Evolutionary conservation across 1,284 basidiomycete species (phyloP).

Genomic region (Leccinum insigne): DNA sequence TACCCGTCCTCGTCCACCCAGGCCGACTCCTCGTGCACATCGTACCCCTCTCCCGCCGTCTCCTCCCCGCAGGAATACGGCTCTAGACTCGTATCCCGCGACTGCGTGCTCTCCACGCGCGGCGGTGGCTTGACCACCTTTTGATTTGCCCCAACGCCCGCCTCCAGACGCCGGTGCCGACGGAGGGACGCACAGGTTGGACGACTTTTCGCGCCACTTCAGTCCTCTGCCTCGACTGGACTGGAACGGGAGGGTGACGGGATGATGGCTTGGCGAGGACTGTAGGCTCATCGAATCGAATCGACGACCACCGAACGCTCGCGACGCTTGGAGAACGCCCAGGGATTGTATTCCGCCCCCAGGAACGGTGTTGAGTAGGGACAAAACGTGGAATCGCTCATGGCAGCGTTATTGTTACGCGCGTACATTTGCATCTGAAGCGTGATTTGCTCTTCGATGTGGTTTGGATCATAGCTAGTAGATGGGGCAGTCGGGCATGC

Average conservation of each 20-base stretch:
- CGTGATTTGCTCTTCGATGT: slow-evolving; percentile 66
- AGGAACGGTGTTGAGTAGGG: slow-evolving; percentile 72
- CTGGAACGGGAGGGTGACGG: slow-evolving; percentile 55
- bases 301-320: slow-evolving; percentile 39
- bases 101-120: slow-evolving; percentile 77
- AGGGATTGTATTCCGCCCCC: slow-evolving; percentile 58
- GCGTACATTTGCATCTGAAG: slow-evolving; percentile 77
- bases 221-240: slow-evolving; percentile 35
- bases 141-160: slow-evolving; percentile 13
- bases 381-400: slow-evolving; percentile 71
- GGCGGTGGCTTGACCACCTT: slow-evolving; percentile 57
- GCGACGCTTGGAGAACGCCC: slow-evolving; percentile 60
- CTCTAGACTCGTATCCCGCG: slow-evolving; percentile 76
- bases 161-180: slow-evolving; percentile 15
- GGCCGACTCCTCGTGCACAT: slow-evolving; percentile 38
- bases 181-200: slow-evolving; percentile 35
- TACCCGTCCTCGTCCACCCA: slow-evolving; percentile 40
- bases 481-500: slow-evolving; percentile 43
- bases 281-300: slow-evolving; percentile 55
- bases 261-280: slow-evolving; percentile 76
- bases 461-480: slow-evolving; percentile 49
- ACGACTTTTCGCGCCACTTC: slow-evolving; percentile 38
- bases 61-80: slow-evolving; percentile 56
- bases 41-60: slow-evolving; percentile 54
- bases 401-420: slow-evolving; percentile 63